A percentile compares a stretch with the other conserved stretches of the same genome.
These are phyloP conservation scores for Dactylis glomerata DNA, from an alignment of 176 grass and related monocot genomes.

Conservation along the genomic window DNA sequence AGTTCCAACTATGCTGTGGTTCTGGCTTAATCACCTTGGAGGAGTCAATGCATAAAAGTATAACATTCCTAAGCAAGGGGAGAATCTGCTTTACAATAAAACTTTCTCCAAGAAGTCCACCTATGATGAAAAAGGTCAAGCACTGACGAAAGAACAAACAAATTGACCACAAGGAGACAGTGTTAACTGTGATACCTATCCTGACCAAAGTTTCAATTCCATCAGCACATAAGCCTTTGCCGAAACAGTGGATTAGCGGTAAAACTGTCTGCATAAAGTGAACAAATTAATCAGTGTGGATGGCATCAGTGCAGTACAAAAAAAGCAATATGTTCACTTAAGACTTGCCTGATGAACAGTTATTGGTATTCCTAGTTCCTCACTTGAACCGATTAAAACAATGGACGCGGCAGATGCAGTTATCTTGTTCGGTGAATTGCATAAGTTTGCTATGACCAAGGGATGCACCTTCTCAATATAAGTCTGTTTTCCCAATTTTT, in stretches of 20 bases:
- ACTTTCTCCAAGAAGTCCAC: conserved; percentile 82
- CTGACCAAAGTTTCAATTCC: conserved; percentile 88
- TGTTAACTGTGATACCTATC: conserved; percentile 66
- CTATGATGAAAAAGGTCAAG: conserved; percentile 42
- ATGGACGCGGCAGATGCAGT: conserved; percentile 69
- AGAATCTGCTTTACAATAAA: conserved; percentile 77
- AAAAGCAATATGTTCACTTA: conserved; percentile 5
- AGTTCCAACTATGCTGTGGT: conserved; percentile 76
- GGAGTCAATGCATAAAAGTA: conserved; percentile 54
- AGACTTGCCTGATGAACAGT: conserved; percentile 85
- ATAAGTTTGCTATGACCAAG: conserved; percentile 73
- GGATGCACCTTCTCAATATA: conserved; percentile 88
- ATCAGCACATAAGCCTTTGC: conserved; percentile 86
- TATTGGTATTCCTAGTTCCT: conserved; percentile 92
- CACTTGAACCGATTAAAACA: conserved; percentile 87
- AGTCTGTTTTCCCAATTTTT: conserved; percentile 74
- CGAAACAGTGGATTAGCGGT: conserved; percentile 79
- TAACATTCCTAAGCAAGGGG: conserved; percentile 70
- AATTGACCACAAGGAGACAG: conserved; percentile 12
- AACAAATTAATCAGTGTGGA: conserved; percentile 30
- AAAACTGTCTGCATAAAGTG: conserved; percentile 71
- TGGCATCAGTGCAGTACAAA: background rate
- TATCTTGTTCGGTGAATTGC: conserved; percentile 76
- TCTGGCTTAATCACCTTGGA: conserved; percentile 69
- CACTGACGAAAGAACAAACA: conserved; percentile 3